A percentile compares a stretch with the other conserved stretches of the same genome.
Conservation (phyloP, 768 basidiomycete species). For the Rhizopogon vulgaris region DNA sequence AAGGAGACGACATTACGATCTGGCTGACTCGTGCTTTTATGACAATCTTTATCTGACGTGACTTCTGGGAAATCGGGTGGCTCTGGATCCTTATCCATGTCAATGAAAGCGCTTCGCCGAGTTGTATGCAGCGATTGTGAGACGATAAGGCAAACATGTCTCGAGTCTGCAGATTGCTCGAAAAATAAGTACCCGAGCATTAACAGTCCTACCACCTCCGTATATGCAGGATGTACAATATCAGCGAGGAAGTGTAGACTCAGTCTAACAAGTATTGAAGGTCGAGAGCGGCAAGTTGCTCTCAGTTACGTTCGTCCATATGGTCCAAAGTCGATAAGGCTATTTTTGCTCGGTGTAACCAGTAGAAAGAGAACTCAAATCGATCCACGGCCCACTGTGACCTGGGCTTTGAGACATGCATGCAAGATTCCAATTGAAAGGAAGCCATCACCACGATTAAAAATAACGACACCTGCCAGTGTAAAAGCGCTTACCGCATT, state of each 20-base stretch:
- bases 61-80: neutral
- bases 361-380: neutral
- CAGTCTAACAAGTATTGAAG: neutral
- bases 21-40: neutral
- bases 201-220: neutral
- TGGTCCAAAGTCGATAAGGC: slow-evolving; percentile 2
- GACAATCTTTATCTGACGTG: slow-evolving; percentile 2
- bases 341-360: slow-evolving; percentile 1
- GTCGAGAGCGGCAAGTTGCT: neutral
- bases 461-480: too few relatives aligned
- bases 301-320: neutral
- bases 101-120: neutral
- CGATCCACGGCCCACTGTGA: neutral
- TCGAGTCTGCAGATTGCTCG: neutral
- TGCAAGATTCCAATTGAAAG: neutral
- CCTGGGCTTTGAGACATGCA: neutral
- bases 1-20: neutral
- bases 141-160: neutral
- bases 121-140: neutral
- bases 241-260: neutral
- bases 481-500: neutral
- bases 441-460: neutral
- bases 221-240: neutral
- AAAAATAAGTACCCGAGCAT: neutral
- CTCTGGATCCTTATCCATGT: neutral